Evolutionary conservation across 2,329 filamentous ascomycete species (phyloP).

Genomic region (Aspergillus bombycis): DNA sequence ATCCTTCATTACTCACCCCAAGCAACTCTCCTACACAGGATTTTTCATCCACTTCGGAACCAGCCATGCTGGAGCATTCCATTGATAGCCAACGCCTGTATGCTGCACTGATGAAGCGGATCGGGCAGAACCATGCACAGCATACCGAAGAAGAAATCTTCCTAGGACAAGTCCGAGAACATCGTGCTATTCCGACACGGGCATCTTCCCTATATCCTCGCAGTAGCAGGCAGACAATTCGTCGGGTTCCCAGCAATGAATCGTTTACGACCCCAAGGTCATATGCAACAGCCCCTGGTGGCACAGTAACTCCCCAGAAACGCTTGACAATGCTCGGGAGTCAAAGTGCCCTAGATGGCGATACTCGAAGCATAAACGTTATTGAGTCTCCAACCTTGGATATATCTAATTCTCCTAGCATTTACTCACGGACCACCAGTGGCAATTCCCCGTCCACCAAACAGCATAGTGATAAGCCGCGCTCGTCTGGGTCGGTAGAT

Average conservation of each 20-base stretch:
- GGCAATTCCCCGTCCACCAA: conserved; percentile 31
- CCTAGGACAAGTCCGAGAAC: conserved; percentile 35
- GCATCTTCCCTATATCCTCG: conserved; percentile 30
- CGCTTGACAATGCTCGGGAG: conserved; percentile 5
- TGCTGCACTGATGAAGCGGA: conserved; percentile 47
- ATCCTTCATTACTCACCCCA: background rate
- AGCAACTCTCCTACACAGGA: conserved; percentile 12
- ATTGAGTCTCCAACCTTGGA: conserved; percentile 4
- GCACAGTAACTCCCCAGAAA: conserved; percentile 26
- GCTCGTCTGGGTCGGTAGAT: conserved; percentile 18
- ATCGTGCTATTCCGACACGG: conserved; percentile 33
- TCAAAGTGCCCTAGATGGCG: conserved; percentile 19
- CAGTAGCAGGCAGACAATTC: conserved; percentile 33
- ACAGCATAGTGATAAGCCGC: conserved; percentile 6
- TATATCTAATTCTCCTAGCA: conserved; percentile 39
- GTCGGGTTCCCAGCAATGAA: conserved; percentile 34
- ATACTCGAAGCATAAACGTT: conserved; percentile 25
- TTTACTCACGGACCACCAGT: conserved; percentile 48
- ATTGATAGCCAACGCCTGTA: conserved; percentile 47
- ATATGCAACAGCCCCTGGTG: conserved; percentile 33
- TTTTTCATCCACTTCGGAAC: conserved; percentile 17
- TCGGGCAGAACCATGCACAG: conserved; percentile 29
- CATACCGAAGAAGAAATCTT: conserved; percentile 28
- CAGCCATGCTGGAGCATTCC: conserved; percentile 24
- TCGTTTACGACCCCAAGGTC: conserved; percentile 35